Conservation (phyloP, 768 basidiomycete genomes). For the Auricularia cornea region DNA sequence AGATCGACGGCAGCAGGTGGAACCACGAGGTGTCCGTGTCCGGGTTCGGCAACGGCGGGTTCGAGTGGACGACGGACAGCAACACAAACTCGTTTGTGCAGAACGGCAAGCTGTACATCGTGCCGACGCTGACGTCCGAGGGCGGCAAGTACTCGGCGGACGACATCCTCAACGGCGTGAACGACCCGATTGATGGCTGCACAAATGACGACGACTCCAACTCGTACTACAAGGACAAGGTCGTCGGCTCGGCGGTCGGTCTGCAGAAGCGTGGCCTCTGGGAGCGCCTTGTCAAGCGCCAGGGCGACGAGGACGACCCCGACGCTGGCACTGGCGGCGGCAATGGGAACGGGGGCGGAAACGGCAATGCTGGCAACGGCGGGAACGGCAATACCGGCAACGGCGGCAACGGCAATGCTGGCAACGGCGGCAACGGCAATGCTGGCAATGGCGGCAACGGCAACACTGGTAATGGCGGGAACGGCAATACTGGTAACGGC, state of each 20-base stretch:
- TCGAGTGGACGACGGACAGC: slow-evolving; percentile 44
- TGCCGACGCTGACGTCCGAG: slow-evolving; percentile 50
- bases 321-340: slow-evolving; percentile 20
- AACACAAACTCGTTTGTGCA: slow-evolving; percentile 35
- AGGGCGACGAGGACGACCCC: slow-evolving; percentile 10
- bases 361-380: slow-evolving; percentile 5
- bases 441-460: slow-evolving; percentile 15
- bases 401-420: slow-evolving; percentile 11
- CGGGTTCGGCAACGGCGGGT: slow-evolving; percentile 50
- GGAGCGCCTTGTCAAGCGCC: background rate
- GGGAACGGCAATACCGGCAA: slow-evolving; percentile 9
- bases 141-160: slow-evolving; percentile 25
- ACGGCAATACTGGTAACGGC: slow-evolving; percentile 4
- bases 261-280: background rate
- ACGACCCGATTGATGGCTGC: background rate
- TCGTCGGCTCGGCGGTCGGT: background rate
- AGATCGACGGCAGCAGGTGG: slow-evolving; percentile 39
- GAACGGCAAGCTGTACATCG: slow-evolving; percentile 47
- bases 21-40: slow-evolving; percentile 42
- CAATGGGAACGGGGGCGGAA: background rate
- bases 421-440: slow-evolving; percentile 20
- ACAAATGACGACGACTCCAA: background rate
- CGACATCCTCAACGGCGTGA: slow-evolving; percentile 31
- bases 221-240: background rate
- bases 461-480: background rate